These are phyloP conservation scores for Fusarium miscanthi DNA, from an alignment of 2,329 filamentous ascomycete genomes.

Conservation along the genomic window DNA sequence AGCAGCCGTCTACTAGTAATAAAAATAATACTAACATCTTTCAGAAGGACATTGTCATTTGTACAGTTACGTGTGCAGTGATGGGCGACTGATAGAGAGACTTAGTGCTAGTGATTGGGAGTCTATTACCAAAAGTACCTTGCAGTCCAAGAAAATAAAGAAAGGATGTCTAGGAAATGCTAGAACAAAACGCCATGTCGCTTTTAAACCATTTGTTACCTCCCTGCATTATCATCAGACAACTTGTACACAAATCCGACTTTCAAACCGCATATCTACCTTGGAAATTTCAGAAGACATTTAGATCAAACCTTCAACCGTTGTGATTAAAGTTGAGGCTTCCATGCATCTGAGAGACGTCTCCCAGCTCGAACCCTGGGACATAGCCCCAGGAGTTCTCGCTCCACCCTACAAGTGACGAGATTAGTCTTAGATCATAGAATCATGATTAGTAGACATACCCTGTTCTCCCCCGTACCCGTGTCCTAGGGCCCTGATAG, in stretches of 20 bases:
- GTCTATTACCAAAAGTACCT: background rate
- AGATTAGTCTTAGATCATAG: background rate
- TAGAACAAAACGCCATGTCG: background rate
- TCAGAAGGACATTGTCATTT: background rate
- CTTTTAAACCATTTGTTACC: background rate
- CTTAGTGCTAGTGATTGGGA: accelerated
- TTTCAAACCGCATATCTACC: background rate
- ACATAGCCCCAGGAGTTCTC: background rate
- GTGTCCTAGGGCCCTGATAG: accelerated
- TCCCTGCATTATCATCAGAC: background rate
- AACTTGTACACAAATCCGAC: background rate
- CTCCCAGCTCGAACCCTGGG: background rate
- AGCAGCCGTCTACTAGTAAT: accelerated
- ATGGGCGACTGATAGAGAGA: background rate
- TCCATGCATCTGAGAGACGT: background rate
- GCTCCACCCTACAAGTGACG: background rate
- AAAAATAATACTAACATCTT: background rate
- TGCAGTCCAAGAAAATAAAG: background rate
- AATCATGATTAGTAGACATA: background rate
- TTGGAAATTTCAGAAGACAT: background rate
- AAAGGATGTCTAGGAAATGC: background rate
- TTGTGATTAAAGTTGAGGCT: background rate
- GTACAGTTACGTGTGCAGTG: background rate
- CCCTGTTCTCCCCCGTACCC: background rate
- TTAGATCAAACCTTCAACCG: too few species aligned